These are phyloP conservation scores for Russula sp. DNA, from an alignment of 768 basidiomycete species.

Conservation along the genomic window DNA sequence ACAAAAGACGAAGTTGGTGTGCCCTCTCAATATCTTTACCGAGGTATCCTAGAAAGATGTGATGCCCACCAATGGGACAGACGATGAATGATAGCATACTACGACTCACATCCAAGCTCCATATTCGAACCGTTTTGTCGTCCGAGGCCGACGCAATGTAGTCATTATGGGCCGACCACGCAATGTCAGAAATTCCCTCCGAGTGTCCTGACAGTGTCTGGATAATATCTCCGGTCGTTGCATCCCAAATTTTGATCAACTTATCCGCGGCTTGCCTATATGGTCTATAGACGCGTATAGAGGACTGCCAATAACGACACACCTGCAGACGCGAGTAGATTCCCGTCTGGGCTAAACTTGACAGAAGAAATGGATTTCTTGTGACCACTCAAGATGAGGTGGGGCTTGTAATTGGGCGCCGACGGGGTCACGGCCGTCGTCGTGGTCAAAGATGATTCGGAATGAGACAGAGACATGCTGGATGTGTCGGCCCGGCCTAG, in stretches of 20 bases:
- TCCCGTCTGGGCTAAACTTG: conserved; percentile 85
- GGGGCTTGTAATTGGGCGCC: conserved; percentile 50
- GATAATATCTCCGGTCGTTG: conserved; percentile 62
- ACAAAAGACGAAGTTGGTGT: conserved; percentile 93
- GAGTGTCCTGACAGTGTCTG: conserved; percentile 69
- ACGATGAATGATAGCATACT: not conserved
- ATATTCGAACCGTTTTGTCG: conserved; percentile 83
- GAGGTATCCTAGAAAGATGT: conserved; percentile 41
- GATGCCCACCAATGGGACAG: conserved; percentile 1
- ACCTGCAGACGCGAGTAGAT: conserved; percentile 80
- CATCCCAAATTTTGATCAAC: conserved; percentile 75
- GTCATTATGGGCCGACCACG: conserved; percentile 79
- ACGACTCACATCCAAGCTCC: conserved; percentile 65
- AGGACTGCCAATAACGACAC: conserved; percentile 29
- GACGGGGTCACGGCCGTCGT: not conserved
- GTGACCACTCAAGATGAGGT: conserved; percentile 74
- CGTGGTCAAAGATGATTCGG: too few relatives aligned
- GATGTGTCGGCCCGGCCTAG: not conserved
- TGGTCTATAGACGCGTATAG: conserved; percentile 26
- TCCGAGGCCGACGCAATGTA: conserved; percentile 91
- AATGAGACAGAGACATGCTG: not conserved
- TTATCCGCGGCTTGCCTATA: conserved; percentile 76
- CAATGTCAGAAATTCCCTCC: conserved; percentile 84
- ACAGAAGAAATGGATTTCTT: conserved; percentile 74
- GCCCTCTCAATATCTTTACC: conserved; percentile 68